phyloP scores from a whole-genome alignment of 108 stramenopile species.

The Nannochloropsis salina region DNA sequence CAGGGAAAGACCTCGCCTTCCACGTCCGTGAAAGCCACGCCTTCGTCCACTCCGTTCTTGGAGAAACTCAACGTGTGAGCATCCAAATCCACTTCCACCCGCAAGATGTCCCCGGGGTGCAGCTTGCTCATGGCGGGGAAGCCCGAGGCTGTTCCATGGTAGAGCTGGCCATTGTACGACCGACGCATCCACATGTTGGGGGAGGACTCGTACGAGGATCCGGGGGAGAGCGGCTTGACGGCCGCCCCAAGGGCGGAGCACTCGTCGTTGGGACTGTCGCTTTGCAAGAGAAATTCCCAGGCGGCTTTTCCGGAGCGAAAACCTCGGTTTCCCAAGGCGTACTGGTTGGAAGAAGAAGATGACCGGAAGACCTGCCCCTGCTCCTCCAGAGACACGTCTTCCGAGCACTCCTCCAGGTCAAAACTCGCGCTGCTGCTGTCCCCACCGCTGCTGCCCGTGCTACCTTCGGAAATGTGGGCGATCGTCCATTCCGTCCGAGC shows the following conservation, averaged over 20 bases:
- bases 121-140: conserved; percentile 25
- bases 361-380: neutral
- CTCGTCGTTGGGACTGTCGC: neutral
- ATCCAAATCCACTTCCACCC: conserved; percentile 41
- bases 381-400: neutral
- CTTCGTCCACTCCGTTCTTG: conserved; percentile 40
- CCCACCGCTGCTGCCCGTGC: neutral
- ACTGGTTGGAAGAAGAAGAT: neutral
- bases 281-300: neutral
- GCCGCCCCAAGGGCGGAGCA: neutral
- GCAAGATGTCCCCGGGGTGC: conserved; percentile 39
- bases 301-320: neutral
- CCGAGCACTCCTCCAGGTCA: neutral
- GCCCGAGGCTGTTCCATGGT: conserved; percentile 30
- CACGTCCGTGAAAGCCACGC: conserved; percentile 40
- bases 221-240: neutral
- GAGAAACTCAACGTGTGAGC: conserved; percentile 28
- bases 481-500: neutral
- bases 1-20: conserved; percentile 52
- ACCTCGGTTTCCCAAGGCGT: neutral
- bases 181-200: conserved; percentile 40
- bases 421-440: neutral
- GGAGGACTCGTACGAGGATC: conserved; percentile 30
- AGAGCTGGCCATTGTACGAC: conserved; percentile 46
- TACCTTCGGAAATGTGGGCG: neutral